Evolutionary conservation across 768 basidiomycete species (phyloP).

Genomic region (Phaeotremella skinneri): DNA sequence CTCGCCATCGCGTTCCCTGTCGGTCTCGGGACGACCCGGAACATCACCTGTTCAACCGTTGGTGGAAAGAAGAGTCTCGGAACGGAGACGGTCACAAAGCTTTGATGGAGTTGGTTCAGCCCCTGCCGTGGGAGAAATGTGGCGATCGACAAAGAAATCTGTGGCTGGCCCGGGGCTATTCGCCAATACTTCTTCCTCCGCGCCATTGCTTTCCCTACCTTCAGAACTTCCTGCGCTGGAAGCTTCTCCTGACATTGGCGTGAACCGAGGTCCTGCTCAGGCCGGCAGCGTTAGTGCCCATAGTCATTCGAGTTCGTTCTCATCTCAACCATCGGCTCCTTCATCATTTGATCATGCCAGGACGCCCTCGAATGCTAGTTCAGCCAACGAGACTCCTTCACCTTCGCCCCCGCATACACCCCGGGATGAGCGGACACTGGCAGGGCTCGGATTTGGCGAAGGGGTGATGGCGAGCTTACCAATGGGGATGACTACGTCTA

Average conservation of each 20-base stretch:
- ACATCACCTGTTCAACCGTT: constrained; percentile 1
- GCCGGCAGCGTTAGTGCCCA: neutral
- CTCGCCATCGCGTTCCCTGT: neutral
- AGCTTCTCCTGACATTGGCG: neutral
- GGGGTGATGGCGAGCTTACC: neutral
- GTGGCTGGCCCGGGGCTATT: constrained; percentile 1
- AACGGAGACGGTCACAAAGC: constrained; percentile 33
- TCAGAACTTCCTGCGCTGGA: neutral
- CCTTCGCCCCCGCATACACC: constrained; percentile 44
- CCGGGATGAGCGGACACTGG: constrained; percentile 13
- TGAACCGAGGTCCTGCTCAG: neutral
- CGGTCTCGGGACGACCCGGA: constrained; percentile 9
- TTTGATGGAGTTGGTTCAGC: constrained; percentile 32
- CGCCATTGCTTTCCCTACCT: neutral
- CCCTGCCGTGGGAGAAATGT: constrained; percentile 25
- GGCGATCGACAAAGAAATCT: constrained; percentile 23
- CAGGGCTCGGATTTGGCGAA: neutral
- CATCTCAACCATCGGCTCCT: constrained; percentile 15
- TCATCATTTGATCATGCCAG: constrained; percentile 35
- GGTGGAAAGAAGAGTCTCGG: constrained; percentile 16
- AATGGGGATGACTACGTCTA: neutral
- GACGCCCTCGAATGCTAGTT: constrained; percentile 38
- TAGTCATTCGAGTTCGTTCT: neutral
- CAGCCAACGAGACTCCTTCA: constrained; percentile 34
- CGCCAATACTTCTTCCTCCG: constrained; percentile 2